phyloP scores from a whole-genome alignment of 75 land plant species.

The Pinus taeda region DNA sequence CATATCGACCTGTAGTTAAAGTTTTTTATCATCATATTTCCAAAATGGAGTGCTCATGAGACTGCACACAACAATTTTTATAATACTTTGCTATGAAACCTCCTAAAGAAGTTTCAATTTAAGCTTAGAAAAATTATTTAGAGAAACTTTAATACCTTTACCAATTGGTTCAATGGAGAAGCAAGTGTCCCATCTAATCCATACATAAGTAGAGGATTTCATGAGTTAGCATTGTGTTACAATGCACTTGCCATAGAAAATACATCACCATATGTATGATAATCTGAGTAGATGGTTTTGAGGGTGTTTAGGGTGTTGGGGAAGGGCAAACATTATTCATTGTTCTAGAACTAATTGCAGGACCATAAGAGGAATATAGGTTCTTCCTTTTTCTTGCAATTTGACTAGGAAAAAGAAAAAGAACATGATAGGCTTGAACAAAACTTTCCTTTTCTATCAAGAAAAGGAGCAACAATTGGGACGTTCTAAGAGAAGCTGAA shows the following conservation, averaged over 20 bases:
- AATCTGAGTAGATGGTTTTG: slow-evolving; percentile 71
- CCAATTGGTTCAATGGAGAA: slow-evolving; percentile 92
- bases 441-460: no score
- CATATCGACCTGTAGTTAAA: background rate
- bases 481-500: no score
- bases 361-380: slow-evolving; percentile 86
- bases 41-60: slow-evolving; percentile 7
- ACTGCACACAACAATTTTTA: no score
- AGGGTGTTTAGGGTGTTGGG: slow-evolving; percentile 90
- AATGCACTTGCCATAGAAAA: slow-evolving; percentile 80
- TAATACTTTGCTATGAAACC: no score
- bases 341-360: slow-evolving; percentile 98
- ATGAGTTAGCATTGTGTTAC: slow-evolving; percentile 73
- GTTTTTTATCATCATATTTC: slow-evolving; percentile 44
- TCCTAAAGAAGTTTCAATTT: no score
- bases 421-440: no score
- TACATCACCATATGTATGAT: slow-evolving; percentile 96
- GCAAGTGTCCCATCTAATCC: slow-evolving; percentile 83
- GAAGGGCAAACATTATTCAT: slow-evolving; percentile 86
- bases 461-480: no score
- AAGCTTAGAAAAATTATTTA: no score
- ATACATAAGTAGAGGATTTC: slow-evolving; percentile 82
- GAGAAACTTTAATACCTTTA: slow-evolving; percentile 15
- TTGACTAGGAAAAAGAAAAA: slow-evolving; percentile 19
- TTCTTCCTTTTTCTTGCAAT: slow-evolving; percentile 87